Percentiles rank a stretch among this genome's conserved stretches.
phyloP scores from a whole-genome alignment of 495 filamentous ascomycete species.

The Penicillium atrosanguineum region DNA sequence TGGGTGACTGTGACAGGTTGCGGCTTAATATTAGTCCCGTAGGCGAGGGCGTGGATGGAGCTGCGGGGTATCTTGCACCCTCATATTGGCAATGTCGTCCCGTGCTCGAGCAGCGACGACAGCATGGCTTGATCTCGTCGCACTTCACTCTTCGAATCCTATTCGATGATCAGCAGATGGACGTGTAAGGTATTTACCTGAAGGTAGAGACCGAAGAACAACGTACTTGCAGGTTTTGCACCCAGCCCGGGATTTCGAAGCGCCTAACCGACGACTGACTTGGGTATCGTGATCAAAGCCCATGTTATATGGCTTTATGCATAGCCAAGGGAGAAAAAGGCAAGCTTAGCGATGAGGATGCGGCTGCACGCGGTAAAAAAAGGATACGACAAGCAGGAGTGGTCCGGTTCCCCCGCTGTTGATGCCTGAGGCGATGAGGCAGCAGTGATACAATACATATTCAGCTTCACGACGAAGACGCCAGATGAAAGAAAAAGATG shows the following conservation, averaged over 20 bases:
- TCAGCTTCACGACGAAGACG: too few species aligned
- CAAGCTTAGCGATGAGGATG: too few species aligned
- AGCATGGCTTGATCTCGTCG: constrained; percentile 60
- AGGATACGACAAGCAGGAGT: too few species aligned
- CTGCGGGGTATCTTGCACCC: not conserved
- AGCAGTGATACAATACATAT: too few species aligned
- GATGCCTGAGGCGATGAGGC: too few species aligned
- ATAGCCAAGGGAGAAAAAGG: too few species aligned
- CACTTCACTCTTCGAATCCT: constrained; percentile 66
- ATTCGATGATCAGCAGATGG: not conserved
- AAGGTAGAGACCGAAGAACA: not conserved
- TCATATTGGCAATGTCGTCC: constrained; percentile 46
- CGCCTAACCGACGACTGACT: constrained; percentile 13
- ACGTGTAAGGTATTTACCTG: not conserved
- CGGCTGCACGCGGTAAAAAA: too few species aligned
- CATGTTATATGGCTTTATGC: too few species aligned
- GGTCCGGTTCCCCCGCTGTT: too few species aligned
- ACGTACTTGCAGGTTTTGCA: constrained; percentile 30
- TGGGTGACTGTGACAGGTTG: constrained; percentile 6
- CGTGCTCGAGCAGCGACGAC: constrained; percentile 53
- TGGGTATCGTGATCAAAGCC: not conserved
- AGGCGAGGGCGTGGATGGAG: not conserved
- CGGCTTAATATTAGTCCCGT: not conserved
- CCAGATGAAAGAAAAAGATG: too few species aligned
- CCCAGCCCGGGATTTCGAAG: constrained; percentile 19